Base-by-base conservation (phyloP, 257 asterid species). In the Penstemon barbatus region DNA sequence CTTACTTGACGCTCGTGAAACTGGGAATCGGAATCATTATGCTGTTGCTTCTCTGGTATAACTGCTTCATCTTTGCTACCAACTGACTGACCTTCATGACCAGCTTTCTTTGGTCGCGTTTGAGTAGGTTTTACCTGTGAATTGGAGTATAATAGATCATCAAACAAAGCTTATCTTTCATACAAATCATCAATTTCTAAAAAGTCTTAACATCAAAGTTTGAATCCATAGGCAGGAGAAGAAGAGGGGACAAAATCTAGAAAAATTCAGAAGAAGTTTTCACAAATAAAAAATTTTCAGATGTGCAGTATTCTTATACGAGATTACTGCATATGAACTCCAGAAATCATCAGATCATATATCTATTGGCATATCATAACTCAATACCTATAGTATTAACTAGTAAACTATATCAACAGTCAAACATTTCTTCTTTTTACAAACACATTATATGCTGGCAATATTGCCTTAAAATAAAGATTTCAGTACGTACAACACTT, bases 41-140 rank as follows among this genome's bases (percentile, higher is more conserved):
- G 43, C 50, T 52, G 74, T 63, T 75, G 81, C 69, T 73, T 80
- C 82, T 84, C 92, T 3, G 78, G n/a, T 36, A 66, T 67, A 57
- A 53, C 49, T 65, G 74, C 78, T 64, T 86, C 95, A 45, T 85
- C 92, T 66, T 79, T 86, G 81, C 72, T 80, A 38, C 65, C 51
- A 66, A 65, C 63, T 66, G 66, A 39, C 61, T 82, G 90, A 69
- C 82, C 83, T 65, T 86, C 97, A 65, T 75, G 84, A 72, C 84
- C 82, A 69, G 65, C 80, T 74, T 82, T 88, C 82, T 79, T 86
- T 6, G 37, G 71, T 66, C 89, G 84, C 42, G 74, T 57, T 58
- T 84, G 92, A 62, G 81, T 75, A 70, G 81, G 71, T 69, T 89
- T 89, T 43, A 78, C 79, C 97, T 85, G 79, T 33, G 59, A 61